phyloP scores from a whole-genome alignment of 345 rosid species.

The Theobroma cacao region DNA sequence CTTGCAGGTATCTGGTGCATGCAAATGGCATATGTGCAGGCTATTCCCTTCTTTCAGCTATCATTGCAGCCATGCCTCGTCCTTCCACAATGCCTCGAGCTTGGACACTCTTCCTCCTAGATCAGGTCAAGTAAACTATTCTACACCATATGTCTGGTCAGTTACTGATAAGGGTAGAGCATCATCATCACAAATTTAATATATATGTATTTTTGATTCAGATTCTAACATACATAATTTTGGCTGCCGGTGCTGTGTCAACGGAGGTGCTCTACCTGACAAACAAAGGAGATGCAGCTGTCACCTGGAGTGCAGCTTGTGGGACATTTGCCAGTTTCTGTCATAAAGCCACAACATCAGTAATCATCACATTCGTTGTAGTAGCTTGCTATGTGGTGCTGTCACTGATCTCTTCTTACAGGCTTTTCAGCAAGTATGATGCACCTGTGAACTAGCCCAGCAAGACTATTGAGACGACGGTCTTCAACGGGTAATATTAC shows the following conservation, averaged over 20 bases:
- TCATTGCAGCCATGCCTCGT: slow-evolving; percentile 67
- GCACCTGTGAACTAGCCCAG: slow-evolving; percentile 42
- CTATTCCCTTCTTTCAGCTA: slow-evolving; percentile 85
- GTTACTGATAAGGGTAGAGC: background rate
- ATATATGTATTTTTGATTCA: background rate
- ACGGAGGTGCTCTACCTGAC: slow-evolving; percentile 73
- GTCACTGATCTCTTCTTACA: slow-evolving; percentile 75
- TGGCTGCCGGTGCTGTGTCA: slow-evolving; percentile 71
- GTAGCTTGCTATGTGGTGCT: slow-evolving; percentile 47
- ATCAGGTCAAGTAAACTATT: slow-evolving; percentile 46
- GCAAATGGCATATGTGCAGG: slow-evolving; percentile 98
- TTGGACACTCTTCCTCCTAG: slow-evolving; percentile 89
- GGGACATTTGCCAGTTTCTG: slow-evolving; percentile 63
- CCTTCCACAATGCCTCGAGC: slow-evolving; percentile 65
- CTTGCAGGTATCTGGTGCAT: slow-evolving; percentile 79
- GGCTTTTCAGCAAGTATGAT: slow-evolving; percentile 69
- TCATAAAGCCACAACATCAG: slow-evolving; percentile 63
- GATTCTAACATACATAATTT: slow-evolving; percentile 53
- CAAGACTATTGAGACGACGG: slow-evolving; percentile 43
- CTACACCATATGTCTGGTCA: background rate
- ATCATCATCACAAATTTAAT: background rate
- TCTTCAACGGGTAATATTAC: slow-evolving; percentile 21
- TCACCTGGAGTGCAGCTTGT: slow-evolving; percentile 79
- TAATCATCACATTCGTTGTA: slow-evolving; percentile 50
- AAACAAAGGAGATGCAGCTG: slow-evolving; percentile 51